These are phyloP conservation scores for Annulohypoxylon nitens DNA, from an alignment of 495 filamentous ascomycete genomes.

Conservation along the genomic window DNA sequence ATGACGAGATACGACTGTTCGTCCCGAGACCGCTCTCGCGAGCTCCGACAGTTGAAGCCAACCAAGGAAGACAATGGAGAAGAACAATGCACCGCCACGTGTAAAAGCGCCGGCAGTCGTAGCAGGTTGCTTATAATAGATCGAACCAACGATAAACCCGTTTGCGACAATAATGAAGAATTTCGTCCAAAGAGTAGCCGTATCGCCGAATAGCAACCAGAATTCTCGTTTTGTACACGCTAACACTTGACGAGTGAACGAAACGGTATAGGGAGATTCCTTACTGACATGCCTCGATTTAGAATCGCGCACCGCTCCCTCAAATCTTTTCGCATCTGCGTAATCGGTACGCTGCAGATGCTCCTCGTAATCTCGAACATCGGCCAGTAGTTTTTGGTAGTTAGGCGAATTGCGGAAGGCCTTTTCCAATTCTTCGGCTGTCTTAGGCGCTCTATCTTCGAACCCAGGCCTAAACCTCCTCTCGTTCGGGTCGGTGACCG, in stretches of 20 bases:
- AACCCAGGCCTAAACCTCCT: constrained; percentile 73
- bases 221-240: constrained; percentile 81
- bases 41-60: constrained; percentile 81
- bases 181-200: constrained; percentile 78
- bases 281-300: constrained; percentile 76
- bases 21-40: constrained; percentile 68
- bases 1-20: constrained; percentile 46
- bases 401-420: constrained; percentile 71
- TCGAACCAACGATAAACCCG: constrained; percentile 77
- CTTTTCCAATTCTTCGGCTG: constrained; percentile 75
- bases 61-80: constrained; percentile 79
- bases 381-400: constrained; percentile 62
- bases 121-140: constrained; percentile 76
- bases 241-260: constrained; percentile 73
- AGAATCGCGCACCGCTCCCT: constrained; percentile 74
- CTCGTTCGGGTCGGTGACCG: constrained; percentile 76
- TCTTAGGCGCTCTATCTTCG: constrained; percentile 76
- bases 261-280: constrained; percentile 79
- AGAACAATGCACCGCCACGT: constrained; percentile 77
- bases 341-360: constrained; percentile 61
- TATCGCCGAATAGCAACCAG: constrained; percentile 81
- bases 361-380: constrained; percentile 63
- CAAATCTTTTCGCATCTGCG: constrained; percentile 77
- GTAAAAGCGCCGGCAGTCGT: constrained; percentile 77
- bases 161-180: constrained; percentile 82